A percentile compares a stretch with the other conserved stretches of the same genome.
Evolutionary conservation across 2,329 filamentous ascomycete species (phyloP).

Genomic region (Exophiala sideris): DNA sequence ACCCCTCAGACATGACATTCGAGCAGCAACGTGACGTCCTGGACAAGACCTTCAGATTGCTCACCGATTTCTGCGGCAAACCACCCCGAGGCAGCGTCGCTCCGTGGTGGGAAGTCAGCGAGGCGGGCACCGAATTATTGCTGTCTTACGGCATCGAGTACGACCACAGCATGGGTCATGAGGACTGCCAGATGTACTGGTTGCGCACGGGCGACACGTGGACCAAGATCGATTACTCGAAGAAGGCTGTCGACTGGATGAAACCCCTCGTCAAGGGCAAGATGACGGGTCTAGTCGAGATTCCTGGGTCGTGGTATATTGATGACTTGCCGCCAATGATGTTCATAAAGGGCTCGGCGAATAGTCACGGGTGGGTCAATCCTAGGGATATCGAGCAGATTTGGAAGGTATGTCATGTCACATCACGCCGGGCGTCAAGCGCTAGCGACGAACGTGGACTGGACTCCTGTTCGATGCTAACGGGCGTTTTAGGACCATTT

Average conservation of each 20-base stretch:
- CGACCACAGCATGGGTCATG: conserved; percentile 45
- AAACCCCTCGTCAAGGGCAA: conserved; percentile 48
- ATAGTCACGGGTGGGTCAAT: conserved; percentile 58
- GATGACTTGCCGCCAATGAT: conserved; percentile 44
- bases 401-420: conserved; percentile 32
- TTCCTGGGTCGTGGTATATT: conserved; percentile 45
- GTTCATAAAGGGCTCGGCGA: conserved; percentile 47
- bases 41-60: conserved; percentile 70
- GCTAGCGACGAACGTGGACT: no score
- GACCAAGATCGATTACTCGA: conserved; percentile 45
- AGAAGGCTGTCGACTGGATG: conserved; percentile 45
- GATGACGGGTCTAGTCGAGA: conserved; percentile 42
- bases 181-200: conserved; percentile 46
- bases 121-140: conserved; percentile 57
- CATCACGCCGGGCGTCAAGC: no score
- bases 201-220: conserved; percentile 42
- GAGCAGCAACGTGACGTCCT: conserved; percentile 75
- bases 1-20: conserved; percentile 66
- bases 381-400: conserved; percentile 58
- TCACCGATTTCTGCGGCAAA: conserved; percentile 68
- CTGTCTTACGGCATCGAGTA: conserved; percentile 45
- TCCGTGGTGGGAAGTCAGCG: conserved; percentile 71
- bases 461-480: conserved; percentile 39
- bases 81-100: conserved; percentile 70
- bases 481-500: conserved; percentile 64